phyloP scores from a whole-genome alignment of 768 basidiomycete genomes.

The Leucocoprinus sp. region DNA sequence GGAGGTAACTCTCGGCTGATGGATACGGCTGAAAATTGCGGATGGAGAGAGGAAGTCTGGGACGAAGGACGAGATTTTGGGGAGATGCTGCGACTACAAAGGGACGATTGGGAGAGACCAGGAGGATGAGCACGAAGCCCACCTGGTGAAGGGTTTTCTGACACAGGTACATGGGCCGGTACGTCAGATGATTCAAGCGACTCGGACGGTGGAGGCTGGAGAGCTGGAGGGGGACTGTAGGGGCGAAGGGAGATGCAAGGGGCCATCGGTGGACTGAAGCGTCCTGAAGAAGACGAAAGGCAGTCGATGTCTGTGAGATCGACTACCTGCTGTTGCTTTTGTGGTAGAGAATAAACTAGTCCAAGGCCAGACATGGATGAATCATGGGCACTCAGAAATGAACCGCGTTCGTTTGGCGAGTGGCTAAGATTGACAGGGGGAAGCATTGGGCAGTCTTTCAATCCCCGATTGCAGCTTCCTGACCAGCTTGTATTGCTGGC shows the following conservation, averaged over 20 bases:
- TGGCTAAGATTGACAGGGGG: constrained; percentile 27
- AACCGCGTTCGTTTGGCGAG: constrained; percentile 21
- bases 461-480: constrained; percentile 14
- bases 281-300: not conserved
- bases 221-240: constrained; percentile 24
- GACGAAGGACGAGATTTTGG: constrained; percentile 26
- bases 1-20: constrained; percentile 24
- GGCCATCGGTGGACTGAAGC: not conserved
- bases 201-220: constrained; percentile 22
- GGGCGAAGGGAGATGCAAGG: constrained; percentile 13
- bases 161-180: constrained; percentile 13
- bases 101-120: constrained; percentile 17
- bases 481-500: constrained; percentile 32
- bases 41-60: constrained; percentile 18
- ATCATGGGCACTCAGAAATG: constrained; percentile 19
- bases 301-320: constrained; percentile 5
- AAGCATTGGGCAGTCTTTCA: constrained; percentile 17
- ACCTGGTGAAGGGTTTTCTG: not conserved
- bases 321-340: constrained; percentile 11
- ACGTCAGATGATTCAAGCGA: constrained; percentile 26
- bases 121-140: constrained; percentile 19
- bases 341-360: constrained; percentile 24
- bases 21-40: constrained; percentile 17
- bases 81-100: constrained; percentile 18
- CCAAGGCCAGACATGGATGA: constrained; percentile 22